Conservation (phyloP, 2,329 filamentous ascomycete species). For the Grosmannia clavigera region DNA sequence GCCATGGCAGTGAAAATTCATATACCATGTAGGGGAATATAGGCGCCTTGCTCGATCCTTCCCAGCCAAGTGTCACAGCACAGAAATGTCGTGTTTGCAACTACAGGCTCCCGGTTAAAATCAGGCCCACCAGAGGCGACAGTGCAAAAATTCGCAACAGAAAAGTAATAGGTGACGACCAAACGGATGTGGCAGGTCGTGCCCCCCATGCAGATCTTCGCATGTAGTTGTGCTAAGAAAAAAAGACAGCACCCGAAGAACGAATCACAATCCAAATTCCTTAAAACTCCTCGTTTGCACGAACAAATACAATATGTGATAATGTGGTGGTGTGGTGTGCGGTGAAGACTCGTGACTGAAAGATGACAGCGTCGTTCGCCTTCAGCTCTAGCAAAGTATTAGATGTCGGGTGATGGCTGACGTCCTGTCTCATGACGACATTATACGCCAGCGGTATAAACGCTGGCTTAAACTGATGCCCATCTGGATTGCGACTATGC, state of each 20-base stretch:
- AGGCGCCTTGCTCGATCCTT: not conserved
- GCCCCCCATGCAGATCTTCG: not conserved
- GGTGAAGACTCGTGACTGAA: not conserved
- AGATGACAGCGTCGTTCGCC: not conserved
- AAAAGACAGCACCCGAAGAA: not conserved
- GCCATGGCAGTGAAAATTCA: not conserved
- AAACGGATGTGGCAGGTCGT: not conserved
- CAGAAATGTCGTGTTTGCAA: not conserved
- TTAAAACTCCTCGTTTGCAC: constrained; percentile 10
- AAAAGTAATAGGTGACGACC: not conserved
- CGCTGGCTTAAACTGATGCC: not conserved
- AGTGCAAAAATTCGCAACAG: not conserved
- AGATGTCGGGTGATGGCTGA: not conserved
- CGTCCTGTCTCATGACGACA: not conserved
- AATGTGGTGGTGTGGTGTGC: not conserved
- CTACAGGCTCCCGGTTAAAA: not conserved
- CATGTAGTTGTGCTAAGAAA: not conserved
- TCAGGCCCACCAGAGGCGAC: not conserved
- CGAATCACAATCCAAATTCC: constrained; percentile 4
- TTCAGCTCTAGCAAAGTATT: not conserved
- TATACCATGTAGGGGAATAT: not conserved
- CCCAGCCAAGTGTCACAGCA: not conserved
- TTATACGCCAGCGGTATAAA: not conserved
- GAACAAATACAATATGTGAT: constrained; percentile 1
- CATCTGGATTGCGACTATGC: not conserved